phyloP scores from a whole-genome alignment of 176 grass and related monocot species.

The Cocos nucifera region DNA sequence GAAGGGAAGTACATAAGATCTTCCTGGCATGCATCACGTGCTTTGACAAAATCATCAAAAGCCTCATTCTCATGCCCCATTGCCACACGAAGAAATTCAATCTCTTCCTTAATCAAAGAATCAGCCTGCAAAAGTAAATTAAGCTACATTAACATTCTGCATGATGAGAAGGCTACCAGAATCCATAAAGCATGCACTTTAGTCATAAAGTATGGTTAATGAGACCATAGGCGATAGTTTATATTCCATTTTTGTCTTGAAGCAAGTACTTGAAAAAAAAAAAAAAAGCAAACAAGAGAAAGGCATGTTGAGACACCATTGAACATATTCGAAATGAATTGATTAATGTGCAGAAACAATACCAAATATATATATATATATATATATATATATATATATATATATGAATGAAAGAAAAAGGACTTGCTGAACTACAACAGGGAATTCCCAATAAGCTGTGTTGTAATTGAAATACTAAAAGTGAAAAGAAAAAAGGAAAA shows the following conservation, averaged over 20 bases:
- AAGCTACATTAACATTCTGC: not conserved
- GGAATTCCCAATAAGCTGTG: no score
- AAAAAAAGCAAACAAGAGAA: not conserved
- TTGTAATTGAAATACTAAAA: no score
- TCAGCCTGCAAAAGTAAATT: conserved; percentile 41
- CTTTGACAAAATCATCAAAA: conserved; percentile 83
- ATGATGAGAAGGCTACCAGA: not conserved
- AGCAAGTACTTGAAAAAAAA: not conserved
- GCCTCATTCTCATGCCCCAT: conserved; percentile 82
- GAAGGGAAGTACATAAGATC: conserved; percentile 86
- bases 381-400: no score
- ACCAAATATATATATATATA: no score
- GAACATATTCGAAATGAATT: no score
- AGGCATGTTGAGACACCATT: not conserved
- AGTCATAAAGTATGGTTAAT: no score
- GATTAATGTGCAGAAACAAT: no score
- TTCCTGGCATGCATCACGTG: conserved; percentile 80
- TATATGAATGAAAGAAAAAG: not conserved
- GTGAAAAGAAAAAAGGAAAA: no score
- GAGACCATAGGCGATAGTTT: no score
- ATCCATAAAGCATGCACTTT: not conserved
- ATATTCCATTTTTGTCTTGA: not conserved
- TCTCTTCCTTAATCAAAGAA: conserved; percentile 71
- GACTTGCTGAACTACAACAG: no score
- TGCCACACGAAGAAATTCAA: conserved; percentile 48